Evolutionary conservation across 768 basidiomycete genomes (phyloP), one percentile per base, ranked within the genome.

Genomic region (Suillus hirtellus): DNA sequence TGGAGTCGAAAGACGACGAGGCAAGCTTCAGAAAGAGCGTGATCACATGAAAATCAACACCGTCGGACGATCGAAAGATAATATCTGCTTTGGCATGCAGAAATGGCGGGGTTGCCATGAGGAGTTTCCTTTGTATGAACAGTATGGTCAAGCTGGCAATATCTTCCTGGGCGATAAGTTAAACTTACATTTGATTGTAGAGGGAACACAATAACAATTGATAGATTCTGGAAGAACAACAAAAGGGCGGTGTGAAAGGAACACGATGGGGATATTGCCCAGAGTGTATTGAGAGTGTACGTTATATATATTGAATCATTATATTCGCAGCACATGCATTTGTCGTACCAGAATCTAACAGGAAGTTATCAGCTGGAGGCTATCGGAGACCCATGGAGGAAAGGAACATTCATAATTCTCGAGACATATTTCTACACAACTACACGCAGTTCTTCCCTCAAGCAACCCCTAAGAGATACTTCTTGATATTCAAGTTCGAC

Each of bases 1-100:
- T 72, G n/a, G 71, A 70, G 44, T 66, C 64, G 62, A 80, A 79
- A 40, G 78, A 72, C 0, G 73, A 65, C 1, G 76, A 80, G 4
- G 75, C 73, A 56, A 69, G 76, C 21, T 70, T 68, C 19, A 82
- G 67, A n/a, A 77, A 72, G 58, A 74, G 64, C 14, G 72, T 75
- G 60, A 75, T 73, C 24, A 81, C 67, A 38, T 72, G 76, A 65
- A 81, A 80, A 10, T 73, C 59, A 0, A 74, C 72, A 7, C 71
- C 71, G 63, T 82, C 79, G 0, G 67, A 60, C 2, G 77, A 80
- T n/a, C 73, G 71, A 19, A 81, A 66, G 37, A 78, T 70, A 42
- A 78, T 65, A 63, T 80, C 77, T 4, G 74, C 78, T 35, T 73
- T 69, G 27, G 62, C 66, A 46, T 72, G 69, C 59, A 77, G 63